phyloP scores from a whole-genome alignment of 306 rosid species.

The Dalbergia cultrata region DNA sequence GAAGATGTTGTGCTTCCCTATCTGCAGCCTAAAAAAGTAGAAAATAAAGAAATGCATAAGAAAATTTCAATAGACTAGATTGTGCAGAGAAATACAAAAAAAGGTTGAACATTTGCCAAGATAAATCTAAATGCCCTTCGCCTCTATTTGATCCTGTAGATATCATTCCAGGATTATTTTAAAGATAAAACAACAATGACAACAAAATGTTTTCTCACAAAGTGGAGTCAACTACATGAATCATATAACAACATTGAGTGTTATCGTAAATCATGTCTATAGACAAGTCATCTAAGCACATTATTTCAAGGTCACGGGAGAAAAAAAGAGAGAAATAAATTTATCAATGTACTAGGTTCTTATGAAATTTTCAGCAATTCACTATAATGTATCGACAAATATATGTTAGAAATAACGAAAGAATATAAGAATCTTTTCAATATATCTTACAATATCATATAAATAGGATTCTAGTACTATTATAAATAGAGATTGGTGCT shows the following conservation, averaged over 20 bases:
- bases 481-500: no score
- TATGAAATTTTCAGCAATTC: conserved; percentile 3
- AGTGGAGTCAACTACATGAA: no score
- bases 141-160: conserved; percentile 15
- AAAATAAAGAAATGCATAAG: conserved; percentile 36
- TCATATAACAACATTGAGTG: no score
- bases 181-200: conserved; percentile 4
- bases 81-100: conserved; percentile 8
- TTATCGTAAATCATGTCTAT: no score
- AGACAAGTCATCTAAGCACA: no score
- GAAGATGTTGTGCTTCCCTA: conserved; percentile 77
- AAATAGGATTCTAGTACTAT: no score
- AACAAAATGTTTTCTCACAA: no score
- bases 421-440: no score
- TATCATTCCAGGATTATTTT: conserved; percentile 14
- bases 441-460: no score
- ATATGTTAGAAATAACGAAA: no score
- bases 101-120: conserved; percentile 30
- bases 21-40: conserved; percentile 65
- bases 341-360: background rate
- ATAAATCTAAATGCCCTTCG: conserved; percentile 35
- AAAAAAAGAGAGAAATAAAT: conserved; percentile 19
- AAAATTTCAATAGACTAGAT: conserved; percentile 36
- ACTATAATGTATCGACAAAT: background rate
- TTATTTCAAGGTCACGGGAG: no score